phyloP scores from a whole-genome alignment of 352 stramenopile species.

The Elongisporangium undulatum region DNA sequence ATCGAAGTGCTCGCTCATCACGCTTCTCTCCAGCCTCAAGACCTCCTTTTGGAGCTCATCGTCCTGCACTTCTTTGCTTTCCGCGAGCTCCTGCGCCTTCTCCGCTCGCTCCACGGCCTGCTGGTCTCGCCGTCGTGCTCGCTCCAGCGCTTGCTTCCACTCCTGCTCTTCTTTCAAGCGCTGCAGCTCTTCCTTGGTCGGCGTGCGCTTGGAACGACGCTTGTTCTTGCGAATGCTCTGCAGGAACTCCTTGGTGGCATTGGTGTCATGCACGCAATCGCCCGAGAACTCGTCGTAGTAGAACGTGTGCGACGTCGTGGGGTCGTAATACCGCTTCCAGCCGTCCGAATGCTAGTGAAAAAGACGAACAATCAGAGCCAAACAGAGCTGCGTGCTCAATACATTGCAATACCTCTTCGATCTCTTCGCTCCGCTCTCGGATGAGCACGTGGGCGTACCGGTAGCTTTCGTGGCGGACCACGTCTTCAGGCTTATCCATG shows the following conservation, averaged over 20 bases:
- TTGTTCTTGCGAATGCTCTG: constrained; percentile 25
- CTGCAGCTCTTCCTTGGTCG: constrained; percentile 38
- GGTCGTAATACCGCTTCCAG: constrained; percentile 64
- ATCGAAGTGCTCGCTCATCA: constrained; percentile 55
- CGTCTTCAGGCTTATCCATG: constrained; percentile 49
- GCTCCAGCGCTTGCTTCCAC: constrained; percentile 56
- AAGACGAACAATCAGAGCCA: too few relatives aligned
- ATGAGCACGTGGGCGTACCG: constrained; percentile 55
- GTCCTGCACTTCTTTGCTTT: constrained; percentile 22
- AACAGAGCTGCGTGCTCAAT: not conserved
- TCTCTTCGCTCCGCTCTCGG: constrained; percentile 48
- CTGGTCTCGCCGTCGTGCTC: constrained; percentile 35
- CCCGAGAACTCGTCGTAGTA: constrained; percentile 63
- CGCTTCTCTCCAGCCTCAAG: constrained; percentile 36
- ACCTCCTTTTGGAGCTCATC: constrained; percentile 37
- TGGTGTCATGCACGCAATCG: constrained; percentile 58
- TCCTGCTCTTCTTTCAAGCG: constrained; percentile 55
- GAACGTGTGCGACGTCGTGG: constrained; percentile 44
- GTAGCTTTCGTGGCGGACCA: constrained; percentile 40
- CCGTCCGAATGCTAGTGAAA: constrained; percentile 20
- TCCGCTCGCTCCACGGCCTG: constrained; percentile 17
- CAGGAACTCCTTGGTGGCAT: constrained; percentile 32
- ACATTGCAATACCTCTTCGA: constrained; percentile 38
- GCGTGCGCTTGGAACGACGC: constrained; percentile 9
- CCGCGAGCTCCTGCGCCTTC: constrained; percentile 7